Percentiles rank a stretch among this genome's conserved stretches.
Conservation (phyloP, 352 stramenopile genomes). For the Phytophthora rubi region DNA sequence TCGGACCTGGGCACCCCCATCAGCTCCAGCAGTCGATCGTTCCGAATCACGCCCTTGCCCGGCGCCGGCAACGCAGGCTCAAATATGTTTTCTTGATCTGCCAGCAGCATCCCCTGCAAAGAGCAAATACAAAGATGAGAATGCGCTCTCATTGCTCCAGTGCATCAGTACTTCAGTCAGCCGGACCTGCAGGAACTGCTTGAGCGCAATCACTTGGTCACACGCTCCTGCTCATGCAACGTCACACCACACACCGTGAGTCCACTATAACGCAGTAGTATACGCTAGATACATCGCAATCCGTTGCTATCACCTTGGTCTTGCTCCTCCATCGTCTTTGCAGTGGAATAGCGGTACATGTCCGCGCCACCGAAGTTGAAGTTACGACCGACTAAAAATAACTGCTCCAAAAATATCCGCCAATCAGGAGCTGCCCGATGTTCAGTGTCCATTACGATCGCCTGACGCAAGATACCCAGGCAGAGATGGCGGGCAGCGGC, state of each 20-base stretch:
- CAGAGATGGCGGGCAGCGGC: conserved; percentile 21
- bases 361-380: conserved; percentile 20
- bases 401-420: conserved; percentile 18
- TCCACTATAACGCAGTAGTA: neutral
- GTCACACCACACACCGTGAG: neutral
- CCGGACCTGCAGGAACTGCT: conserved; percentile 40
- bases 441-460: conserved; percentile 4
- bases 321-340: conserved; percentile 18
- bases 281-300: neutral
- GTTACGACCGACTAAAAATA: conserved; percentile 35
- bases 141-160: neutral
- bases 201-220: conserved; percentile 66
- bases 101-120: conserved; percentile 22
- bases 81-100: conserved; percentile 7
- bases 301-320: conserved; percentile 7
- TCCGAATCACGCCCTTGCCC: conserved; percentile 22
- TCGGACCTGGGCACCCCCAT: conserved; percentile 28
- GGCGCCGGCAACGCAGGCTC: conserved; percentile 1
- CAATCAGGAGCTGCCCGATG: conserved; percentile 23
- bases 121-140: neutral
- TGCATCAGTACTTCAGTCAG: neutral
- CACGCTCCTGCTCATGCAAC: conserved; percentile 41
- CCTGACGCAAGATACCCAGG: conserved; percentile 1
- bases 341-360: no score
- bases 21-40: conserved; percentile 27